phyloP scores from a whole-genome alignment of 2,329 filamentous ascomycete species.

The Sporothrix mexicana region DNA sequence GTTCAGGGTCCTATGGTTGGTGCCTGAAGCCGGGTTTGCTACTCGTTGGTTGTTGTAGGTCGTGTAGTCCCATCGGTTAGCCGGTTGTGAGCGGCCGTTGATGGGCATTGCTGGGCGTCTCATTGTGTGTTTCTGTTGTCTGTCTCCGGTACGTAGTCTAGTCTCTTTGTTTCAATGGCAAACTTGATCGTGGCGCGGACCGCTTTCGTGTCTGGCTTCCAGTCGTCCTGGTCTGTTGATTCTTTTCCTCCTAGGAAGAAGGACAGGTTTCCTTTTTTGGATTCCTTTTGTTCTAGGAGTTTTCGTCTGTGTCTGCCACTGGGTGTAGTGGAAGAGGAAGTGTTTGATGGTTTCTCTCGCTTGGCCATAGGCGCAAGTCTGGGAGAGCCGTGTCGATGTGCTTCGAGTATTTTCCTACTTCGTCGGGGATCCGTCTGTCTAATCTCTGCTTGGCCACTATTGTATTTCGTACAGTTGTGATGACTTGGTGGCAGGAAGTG shows the following conservation, averaged over 20 bases:
- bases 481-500: no score
- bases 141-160: conserved; percentile 5
- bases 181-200: conserved; percentile 7
- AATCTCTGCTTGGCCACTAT: neutral
- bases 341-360: neutral
- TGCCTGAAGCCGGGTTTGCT: neutral
- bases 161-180: neutral
- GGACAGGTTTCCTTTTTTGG: neutral
- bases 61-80: neutral
- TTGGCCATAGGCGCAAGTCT: neutral
- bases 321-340: conserved; percentile 1
- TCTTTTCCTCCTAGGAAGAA: conserved; percentile 19
- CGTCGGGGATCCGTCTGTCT: neutral
- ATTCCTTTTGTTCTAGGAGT: conserved; percentile 7
- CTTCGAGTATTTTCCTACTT: conserved; percentile 12
- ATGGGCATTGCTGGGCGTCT: neutral
- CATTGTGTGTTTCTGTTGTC: neutral
- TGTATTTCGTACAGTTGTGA: no score
- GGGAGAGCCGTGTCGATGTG: conserved; percentile 3
- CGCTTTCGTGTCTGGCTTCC: conserved; percentile 5
- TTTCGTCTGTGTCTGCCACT: conserved; percentile 1
- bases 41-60: neutral
- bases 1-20: neutral
- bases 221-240: conserved; percentile 6
- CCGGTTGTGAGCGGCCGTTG: neutral